phyloP scores from a whole-genome alignment of 352 stramenopile species.

The Pythium brassicae region DNA sequence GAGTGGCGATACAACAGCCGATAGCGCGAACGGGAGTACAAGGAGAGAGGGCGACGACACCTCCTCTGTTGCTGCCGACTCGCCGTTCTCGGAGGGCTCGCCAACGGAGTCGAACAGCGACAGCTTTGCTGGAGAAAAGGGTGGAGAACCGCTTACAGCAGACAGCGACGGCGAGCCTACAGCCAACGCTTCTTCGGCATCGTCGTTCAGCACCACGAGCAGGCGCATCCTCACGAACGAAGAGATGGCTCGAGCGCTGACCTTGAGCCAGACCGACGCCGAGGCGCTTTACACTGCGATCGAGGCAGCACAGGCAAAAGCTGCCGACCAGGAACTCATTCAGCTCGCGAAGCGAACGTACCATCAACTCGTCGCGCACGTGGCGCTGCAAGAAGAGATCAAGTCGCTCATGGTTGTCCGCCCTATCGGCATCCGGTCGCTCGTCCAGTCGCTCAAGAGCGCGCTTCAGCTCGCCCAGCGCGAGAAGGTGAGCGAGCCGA shows the following conservation, averaged over 20 bases:
- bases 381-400: slow-evolving; percentile 74
- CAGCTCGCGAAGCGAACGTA: slow-evolving; percentile 55
- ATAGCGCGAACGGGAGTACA: too few relatives aligned
- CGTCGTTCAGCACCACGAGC: background rate
- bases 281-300: slow-evolving; percentile 76
- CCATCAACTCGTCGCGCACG: slow-evolving; percentile 62
- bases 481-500: slow-evolving; percentile 42
- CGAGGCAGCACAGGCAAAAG: slow-evolving; percentile 57
- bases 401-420: slow-evolving; percentile 63
- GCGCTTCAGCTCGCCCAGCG: slow-evolving; percentile 41
- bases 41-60: background rate
- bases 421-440: slow-evolving; percentile 67
- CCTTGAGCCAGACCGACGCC: slow-evolving; percentile 58
- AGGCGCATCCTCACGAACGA: slow-evolving; percentile 27
- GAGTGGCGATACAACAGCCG: background rate
- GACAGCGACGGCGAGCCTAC: background rate
- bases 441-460: slow-evolving; percentile 57
- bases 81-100: background rate
- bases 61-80: background rate
- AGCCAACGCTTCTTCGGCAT: background rate
- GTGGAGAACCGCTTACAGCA: background rate
- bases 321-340: slow-evolving; percentile 48
- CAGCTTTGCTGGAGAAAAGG: background rate
- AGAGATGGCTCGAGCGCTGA: slow-evolving; percentile 41
- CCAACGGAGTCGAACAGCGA: background rate